phyloP scores from a whole-genome alignment of 2,329 filamentous ascomycete species.

The Delphinella strobiligena region DNA sequence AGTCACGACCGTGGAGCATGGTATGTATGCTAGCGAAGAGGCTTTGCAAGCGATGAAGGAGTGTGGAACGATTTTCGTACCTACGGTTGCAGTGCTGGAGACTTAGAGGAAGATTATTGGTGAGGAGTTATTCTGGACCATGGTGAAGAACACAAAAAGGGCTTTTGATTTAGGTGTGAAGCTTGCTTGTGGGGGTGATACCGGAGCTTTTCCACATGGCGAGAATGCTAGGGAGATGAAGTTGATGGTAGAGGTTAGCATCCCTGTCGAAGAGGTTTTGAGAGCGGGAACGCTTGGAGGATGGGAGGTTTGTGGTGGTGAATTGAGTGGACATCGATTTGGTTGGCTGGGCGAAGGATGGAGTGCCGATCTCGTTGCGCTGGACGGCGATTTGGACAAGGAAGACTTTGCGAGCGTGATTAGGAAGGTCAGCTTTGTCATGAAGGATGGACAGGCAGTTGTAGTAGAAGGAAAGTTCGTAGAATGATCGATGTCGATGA shows the following conservation, averaged over 20 bases:
- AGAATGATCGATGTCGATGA: too few relatives aligned
- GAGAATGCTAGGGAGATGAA: conserved; percentile 43
- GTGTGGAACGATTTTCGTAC: conserved; percentile 38
- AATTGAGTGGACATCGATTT: conserved; percentile 38
- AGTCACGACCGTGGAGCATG: conserved; percentile 23
- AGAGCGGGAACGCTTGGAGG: conserved; percentile 40
- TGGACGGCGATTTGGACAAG: conserved; percentile 31
- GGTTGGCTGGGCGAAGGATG: conserved; percentile 39
- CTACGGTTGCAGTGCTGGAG: conserved; percentile 39
- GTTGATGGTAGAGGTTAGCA: conserved; percentile 39
- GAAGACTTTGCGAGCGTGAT: conserved; percentile 28
- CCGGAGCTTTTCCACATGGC: conserved; percentile 42
- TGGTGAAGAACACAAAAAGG: conserved; percentile 28
- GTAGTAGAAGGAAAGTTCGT: conserved; percentile 22
- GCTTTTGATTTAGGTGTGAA: conserved; percentile 37
- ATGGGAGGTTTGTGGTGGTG: conserved; percentile 43
- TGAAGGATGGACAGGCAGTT: conserved; percentile 45
- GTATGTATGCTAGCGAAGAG: conserved; percentile 18
- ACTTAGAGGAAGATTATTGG: conserved; percentile 18
- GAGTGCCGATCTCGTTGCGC: conserved; percentile 40
- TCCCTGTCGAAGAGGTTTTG: conserved; percentile 39
- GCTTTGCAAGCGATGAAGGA: conserved; percentile 33
- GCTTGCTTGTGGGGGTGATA: conserved; percentile 42
- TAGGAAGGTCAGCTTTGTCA: conserved; percentile 41
- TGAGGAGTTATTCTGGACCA: background rate